These are phyloP conservation scores for Rutstroemia sp. DNA, from an alignment of 2,329 filamentous ascomycete genomes.

Conservation along the genomic window DNA sequence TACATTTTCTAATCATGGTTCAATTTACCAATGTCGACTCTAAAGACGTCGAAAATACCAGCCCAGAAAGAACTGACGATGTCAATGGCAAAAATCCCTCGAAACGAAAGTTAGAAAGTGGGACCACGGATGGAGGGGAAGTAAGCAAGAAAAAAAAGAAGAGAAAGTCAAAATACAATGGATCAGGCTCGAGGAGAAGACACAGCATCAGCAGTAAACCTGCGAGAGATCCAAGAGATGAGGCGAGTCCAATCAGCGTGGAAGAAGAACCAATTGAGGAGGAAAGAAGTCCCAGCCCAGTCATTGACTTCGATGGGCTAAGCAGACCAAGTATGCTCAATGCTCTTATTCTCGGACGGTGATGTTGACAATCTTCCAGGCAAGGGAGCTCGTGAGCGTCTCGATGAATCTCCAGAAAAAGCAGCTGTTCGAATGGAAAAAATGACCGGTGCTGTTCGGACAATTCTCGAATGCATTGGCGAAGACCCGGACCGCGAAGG, in stretches of 20 bases:
- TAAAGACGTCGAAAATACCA: constrained; percentile 3
- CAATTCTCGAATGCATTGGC: constrained; percentile 60
- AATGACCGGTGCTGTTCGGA: constrained; percentile 55
- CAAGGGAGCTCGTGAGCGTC: constrained; percentile 55
- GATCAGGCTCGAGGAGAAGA: constrained; percentile 35
- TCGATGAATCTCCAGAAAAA: constrained; percentile 48
- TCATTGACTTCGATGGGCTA: constrained; percentile 56
- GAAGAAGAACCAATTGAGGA: constrained; percentile 12
- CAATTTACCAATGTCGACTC: constrained; percentile 17
- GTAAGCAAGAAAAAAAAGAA: constrained; percentile 20
- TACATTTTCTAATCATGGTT: constrained; percentile 14
- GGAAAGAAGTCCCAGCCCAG: constrained; percentile 44
- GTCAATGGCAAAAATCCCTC: background rate
- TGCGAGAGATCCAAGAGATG: constrained; percentile 52
- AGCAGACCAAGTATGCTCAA: constrained; percentile 47
- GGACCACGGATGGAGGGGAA: background rate
- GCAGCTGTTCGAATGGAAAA: constrained; percentile 46
- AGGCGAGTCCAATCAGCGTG: constrained; percentile 27
- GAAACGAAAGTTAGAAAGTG: constrained; percentile 4
- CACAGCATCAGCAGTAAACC: constrained; percentile 52
- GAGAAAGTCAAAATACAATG: constrained; percentile 18
- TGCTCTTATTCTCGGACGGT: background rate
- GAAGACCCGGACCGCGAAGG: constrained; percentile 61
- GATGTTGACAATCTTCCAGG: constrained; percentile 33
- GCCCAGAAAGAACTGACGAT: background rate